These are phyloP conservation scores for Quercus mongolica DNA, from an alignment of 306 rosid genomes.

Conservation along the genomic window DNA sequence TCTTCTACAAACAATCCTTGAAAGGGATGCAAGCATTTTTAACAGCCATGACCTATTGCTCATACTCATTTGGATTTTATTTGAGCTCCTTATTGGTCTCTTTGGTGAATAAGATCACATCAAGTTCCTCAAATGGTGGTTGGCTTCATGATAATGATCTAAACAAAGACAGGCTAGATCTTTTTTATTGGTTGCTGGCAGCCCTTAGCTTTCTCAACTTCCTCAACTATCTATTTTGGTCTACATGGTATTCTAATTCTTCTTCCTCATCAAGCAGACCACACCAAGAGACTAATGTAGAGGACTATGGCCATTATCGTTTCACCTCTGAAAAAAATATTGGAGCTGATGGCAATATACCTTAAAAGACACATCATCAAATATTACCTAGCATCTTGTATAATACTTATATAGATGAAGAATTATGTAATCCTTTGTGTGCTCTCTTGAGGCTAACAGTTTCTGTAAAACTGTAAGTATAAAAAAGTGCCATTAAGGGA, in stretches of 20 bases:
- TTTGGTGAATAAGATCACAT: slow-evolving; percentile 69
- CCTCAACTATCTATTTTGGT: slow-evolving; percentile 78
- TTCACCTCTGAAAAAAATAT: slow-evolving; percentile 19
- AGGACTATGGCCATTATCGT: slow-evolving; percentile 9
- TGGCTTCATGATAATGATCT: slow-evolving; percentile 76
- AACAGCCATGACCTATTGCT: slow-evolving; percentile 82
- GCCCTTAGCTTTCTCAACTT: slow-evolving; percentile 76
- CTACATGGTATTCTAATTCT: slow-evolving; percentile 51
- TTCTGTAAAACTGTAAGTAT: slow-evolving; percentile 2
- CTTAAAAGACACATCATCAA: slow-evolving; percentile 2
- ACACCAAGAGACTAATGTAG: slow-evolving; percentile 3
- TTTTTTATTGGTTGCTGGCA: slow-evolving; percentile 81
- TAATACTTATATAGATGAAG: neutral
- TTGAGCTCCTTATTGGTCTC: slow-evolving; percentile 77
- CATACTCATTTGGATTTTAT: slow-evolving; percentile 90
- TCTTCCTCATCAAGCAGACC: slow-evolving; percentile 34
- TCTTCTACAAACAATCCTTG: slow-evolving; percentile 77
- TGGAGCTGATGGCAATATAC: slow-evolving; percentile 28
- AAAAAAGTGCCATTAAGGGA: neutral
- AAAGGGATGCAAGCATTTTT: slow-evolving; percentile 85
- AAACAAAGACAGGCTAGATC: slow-evolving; percentile 82
- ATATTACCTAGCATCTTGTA: neutral
- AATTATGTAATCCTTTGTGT: neutral
- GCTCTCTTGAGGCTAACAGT: neutral
- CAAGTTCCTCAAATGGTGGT: slow-evolving; percentile 40